Base-by-base conservation (phyloP, 2,329 filamentous ascomycete genomes). In the Tolypocladium ophioglossoides region DNA sequence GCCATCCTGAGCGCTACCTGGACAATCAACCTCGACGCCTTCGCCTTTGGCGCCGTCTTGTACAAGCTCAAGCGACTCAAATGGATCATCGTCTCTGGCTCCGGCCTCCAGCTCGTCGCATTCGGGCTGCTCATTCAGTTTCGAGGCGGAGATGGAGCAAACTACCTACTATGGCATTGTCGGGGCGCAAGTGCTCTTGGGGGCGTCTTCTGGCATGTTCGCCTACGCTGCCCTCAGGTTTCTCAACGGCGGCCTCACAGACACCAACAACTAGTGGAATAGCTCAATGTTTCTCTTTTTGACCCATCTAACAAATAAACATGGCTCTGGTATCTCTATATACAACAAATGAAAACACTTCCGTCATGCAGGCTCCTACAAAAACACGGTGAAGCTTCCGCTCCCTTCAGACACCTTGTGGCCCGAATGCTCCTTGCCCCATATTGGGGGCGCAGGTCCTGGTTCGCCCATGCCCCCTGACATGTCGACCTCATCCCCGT, bases 361-460 rank as follows among this genome's bases (percentile, higher is more conserved):
- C 27, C 11, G 5, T 3, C 9, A 32, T 48, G 27, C 44, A 34
- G 5, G 14, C 11, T 16, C n/a, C 51, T 51, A 66, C 38, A 66
- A 55, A 54, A 66, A 65, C 39, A 57, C 62, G 52, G 58, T 60
- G 48, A 60, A 64, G 55, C 64, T 66, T 38, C 61, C 57, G 54
- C 64, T 65, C n/a, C 60, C 57, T 20, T 61, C 62, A 2, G 64
- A 64, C 14, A 54, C 48, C 35, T 59, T 3, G 16, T 52, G 57
- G 2, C 52, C 56, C 1, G 62, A 61, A 24, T 62, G 58, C 9
- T 61, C 58, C 44, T 59, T 55, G 38, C 41, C 54, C 59, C 57
- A 61, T 22, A n/a, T 34, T 4, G 27, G 11, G 11, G 10, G 9
- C 10, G 27, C 54, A 32, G 35, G 34, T 34, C 34, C 38, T 4